Evolutionary conservation across 352 stramenopile species (phyloP).

Genomic region (Blastocystis sp.): DNA sequence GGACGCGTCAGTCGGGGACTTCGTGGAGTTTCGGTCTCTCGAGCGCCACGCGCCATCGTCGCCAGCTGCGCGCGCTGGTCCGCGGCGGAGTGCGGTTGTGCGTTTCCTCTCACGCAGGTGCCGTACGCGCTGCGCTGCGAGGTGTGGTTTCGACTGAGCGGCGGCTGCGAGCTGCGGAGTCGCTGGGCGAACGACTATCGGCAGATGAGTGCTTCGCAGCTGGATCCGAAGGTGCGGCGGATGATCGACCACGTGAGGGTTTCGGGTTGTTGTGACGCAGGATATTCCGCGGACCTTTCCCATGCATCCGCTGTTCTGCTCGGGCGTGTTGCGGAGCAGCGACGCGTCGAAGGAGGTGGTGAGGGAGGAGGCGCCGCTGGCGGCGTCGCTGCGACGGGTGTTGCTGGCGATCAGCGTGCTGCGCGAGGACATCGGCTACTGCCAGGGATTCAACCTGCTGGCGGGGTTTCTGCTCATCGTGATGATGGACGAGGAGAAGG

Average conservation of each 20-base stretch:
- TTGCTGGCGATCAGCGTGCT: not conserved
- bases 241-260: not conserved
- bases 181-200: not conserved
- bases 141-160: slow-evolving; percentile 43
- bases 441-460: slow-evolving; percentile 45
- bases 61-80: not conserved
- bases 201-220: not conserved
- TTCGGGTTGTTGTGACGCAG: not conserved
- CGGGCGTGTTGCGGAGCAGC: not conserved
- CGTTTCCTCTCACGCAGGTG: no score
- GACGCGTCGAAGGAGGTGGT: not conserved
- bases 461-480: not conserved
- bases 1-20: slow-evolving; percentile 13
- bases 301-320: slow-evolving; percentile 7
- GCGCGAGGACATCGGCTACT: slow-evolving; percentile 16
- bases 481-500: slow-evolving; percentile 19
- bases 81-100: not conserved
- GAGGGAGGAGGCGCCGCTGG: not conserved
- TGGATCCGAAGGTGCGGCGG: not conserved
- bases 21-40: not conserved
- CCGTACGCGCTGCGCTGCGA: not conserved
- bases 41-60: not conserved
- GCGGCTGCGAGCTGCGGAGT: not conserved
- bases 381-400: not conserved
- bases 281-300: slow-evolving; percentile 32